phyloP scores from a whole-genome alignment of 2,329 filamentous ascomycete species.

The Phyllosticta citribraziliensis region DNA sequence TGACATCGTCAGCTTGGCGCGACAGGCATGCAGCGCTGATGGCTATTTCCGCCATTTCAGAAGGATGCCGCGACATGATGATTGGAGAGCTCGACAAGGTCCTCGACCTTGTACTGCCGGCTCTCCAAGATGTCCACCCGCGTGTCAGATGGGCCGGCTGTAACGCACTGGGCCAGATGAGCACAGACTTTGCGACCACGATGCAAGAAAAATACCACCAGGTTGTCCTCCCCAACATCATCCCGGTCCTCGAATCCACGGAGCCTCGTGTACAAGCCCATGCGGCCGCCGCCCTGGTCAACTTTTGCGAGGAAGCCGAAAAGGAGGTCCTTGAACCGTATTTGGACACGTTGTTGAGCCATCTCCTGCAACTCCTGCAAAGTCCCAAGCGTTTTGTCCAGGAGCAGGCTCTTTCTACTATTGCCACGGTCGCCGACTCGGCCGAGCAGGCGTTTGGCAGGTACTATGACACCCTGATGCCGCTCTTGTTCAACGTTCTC shows the following conservation, averaged over 20 bases:
- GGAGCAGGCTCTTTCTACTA: constrained; percentile 93
- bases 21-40: constrained; percentile 95
- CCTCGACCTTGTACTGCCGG: constrained; percentile 85
- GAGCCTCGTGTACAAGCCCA: constrained; percentile 92
- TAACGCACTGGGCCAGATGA: constrained; percentile 99
- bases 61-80: constrained; percentile 94
- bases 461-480: constrained; percentile 96
- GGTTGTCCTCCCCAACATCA: constrained; percentile 77
- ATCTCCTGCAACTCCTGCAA: constrained; percentile 78
- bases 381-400: constrained; percentile 94
- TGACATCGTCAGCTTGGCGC: constrained; percentile 87
- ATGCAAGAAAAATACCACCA: constrained; percentile 97
- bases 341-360: constrained; percentile 74
- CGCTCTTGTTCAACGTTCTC: constrained; percentile 79
- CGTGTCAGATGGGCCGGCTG: constrained; percentile 95
- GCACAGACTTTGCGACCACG: constrained; percentile 93
- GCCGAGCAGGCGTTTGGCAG: constrained; percentile 89
- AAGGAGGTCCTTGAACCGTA: constrained; percentile 87
- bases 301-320: constrained; percentile 98
- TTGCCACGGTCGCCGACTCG: constrained; percentile 97
- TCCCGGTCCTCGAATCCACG: constrained; percentile 80
- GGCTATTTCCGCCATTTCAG: constrained; percentile 97
- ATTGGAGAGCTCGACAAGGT: constrained; percentile 89
- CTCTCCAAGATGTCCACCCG: constrained; percentile 79
- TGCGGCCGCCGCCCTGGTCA: constrained; percentile 92